Evolutionary conservation across 2,329 filamentous ascomycete species (phyloP), one percentile per base, ranked within the genome.

Genomic region (Stylonectria norvegica): DNA sequence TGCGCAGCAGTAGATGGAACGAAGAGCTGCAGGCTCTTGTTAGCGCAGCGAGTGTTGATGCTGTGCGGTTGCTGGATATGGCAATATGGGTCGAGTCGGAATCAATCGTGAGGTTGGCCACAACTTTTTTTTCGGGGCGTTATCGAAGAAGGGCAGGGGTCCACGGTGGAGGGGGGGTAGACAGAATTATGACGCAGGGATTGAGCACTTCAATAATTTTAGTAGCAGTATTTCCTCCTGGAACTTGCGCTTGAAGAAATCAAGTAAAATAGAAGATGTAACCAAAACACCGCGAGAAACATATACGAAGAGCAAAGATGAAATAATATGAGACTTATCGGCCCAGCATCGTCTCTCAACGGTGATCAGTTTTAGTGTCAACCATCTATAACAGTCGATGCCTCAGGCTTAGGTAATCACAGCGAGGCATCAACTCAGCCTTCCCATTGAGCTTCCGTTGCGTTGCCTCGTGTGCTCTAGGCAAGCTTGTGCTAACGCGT

Each of bases 401-500:
- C 63, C 63, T 66, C 50, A 65, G 58, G 61, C 54, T 48, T 48
- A 42, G 20, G 12, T 45, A 47, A 48, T 47, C 28, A 22, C 34
- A 27, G 38, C 49, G 50, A 65, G 56, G 51, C 56, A 59, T 40
- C 57, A 49, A 55, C 48, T 50, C 60, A 64, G 61, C 63, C 61
- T 63, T 59, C 49, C 52, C 48, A 49, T 47, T 53, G 53, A 63
- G 56, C 56, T 61, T 50, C 49, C 52, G 47, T 49, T 55, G 50
- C 52, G 47, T 49, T 55, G 50, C 52, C 53, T 57, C 48, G 48
- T 47, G 49, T 55, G 57, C 61, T 70, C 67, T 54, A 71, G 68
- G 68, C 68, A 71, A 71, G 68, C 68, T 70, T 53, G 60, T 62
- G 65, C 67, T 67, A 65, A 71, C 68, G 67, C 68, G 67, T 70